Conservation (phyloP, 169 alveolate genomes). For the Neospora caninum region DNA sequence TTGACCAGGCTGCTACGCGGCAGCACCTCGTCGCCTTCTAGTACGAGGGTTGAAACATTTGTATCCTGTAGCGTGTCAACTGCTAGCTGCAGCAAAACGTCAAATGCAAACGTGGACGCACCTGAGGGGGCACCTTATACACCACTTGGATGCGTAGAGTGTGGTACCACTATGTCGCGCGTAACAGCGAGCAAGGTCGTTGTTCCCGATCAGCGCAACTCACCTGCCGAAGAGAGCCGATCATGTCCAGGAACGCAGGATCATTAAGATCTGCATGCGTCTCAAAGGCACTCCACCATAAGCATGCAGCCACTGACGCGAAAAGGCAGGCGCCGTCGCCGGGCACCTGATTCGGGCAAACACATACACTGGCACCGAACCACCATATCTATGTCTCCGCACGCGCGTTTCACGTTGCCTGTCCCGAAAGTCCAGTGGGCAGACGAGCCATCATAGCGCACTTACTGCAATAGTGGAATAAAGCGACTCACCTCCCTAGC, state of each 20-base stretch:
- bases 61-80: constrained; percentile 50
- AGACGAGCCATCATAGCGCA: neutral
- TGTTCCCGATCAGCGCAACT: neutral
- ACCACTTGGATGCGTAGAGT: neutral
- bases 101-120: neutral
- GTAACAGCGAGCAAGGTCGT: neutral
- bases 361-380: neutral
- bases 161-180: neutral
- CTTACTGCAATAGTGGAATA: neutral
- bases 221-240: constrained; percentile 7
- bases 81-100: constrained; percentile 25
- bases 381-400: too few relatives aligned
- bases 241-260: neutral
- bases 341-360: constrained; percentile 6
- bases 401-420: too few relatives aligned
- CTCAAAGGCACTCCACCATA: neutral
- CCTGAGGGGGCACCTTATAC: neutral
- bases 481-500: neutral
- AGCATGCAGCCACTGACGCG: constrained; percentile 33
- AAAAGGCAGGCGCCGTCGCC: constrained; percentile 54
- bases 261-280: neutral
- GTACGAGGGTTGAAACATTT: neutral
- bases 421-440: neutral
- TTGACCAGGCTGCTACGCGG: neutral
- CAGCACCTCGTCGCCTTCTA: constrained; percentile 48